These are phyloP conservation scores for Oxytropis ochrocephala DNA, from an alignment of 306 rosid genomes.

Conservation along the genomic window DNA sequence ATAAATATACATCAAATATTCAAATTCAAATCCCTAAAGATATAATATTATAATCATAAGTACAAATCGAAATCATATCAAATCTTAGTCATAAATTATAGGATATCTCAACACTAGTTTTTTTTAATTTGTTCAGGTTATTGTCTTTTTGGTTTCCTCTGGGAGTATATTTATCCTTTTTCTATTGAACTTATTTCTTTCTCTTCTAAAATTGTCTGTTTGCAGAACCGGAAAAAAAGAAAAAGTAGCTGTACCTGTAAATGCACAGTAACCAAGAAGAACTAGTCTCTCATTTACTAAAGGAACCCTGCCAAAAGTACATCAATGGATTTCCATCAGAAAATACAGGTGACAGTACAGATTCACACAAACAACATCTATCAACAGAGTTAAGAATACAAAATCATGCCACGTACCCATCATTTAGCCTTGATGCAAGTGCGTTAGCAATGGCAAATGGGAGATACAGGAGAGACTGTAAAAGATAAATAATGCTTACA, in stretches of 20 bases:
- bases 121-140: neutral
- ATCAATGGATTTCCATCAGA: slow-evolving; percentile 22
- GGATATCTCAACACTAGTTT: neutral
- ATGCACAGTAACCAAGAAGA: slow-evolving; percentile 68
- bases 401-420: slow-evolving; percentile 57
- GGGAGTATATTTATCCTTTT: neutral
- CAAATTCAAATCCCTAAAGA: no score
- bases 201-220: neutral
- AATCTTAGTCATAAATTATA: no score
- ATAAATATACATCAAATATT: no score
- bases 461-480: slow-evolving; percentile 76
- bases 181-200: neutral
- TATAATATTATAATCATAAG: no score
- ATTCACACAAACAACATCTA: neutral
- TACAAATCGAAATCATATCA: no score
- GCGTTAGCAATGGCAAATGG: slow-evolving; percentile 90
- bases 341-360: slow-evolving; percentile 1
- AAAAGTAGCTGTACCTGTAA: slow-evolving; percentile 42
- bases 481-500: slow-evolving; percentile 1
- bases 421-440: slow-evolving; percentile 69
- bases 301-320: slow-evolving; percentile 57
- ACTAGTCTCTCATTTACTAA: slow-evolving; percentile 71
- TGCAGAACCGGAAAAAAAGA: neutral
- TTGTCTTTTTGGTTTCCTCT: neutral
- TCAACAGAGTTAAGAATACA: neutral